These are phyloP conservation scores for Phytophthora pseudosyringae DNA, from an alignment of 352 stramenopile species.

Conservation along the genomic window DNA sequence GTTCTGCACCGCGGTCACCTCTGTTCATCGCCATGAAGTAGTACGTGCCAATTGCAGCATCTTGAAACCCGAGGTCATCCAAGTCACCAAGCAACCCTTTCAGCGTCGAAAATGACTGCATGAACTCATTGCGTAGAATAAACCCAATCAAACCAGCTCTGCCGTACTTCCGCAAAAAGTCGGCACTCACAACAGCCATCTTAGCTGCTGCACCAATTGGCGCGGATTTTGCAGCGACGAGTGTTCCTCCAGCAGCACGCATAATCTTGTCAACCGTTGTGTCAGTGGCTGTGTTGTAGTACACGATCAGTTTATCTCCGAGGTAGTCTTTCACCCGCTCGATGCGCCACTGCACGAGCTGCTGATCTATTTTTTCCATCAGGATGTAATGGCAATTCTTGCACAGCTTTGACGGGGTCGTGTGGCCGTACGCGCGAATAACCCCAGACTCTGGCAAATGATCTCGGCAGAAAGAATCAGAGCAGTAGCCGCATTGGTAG, in stretches of 20 bases:
- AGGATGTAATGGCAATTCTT: constrained; percentile 76
- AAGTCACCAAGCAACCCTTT: constrained; percentile 83
- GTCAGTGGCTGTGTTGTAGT: constrained; percentile 82
- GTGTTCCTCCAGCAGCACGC: constrained; percentile 77
- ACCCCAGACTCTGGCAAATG: constrained; percentile 64
- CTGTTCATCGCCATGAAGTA: constrained; percentile 92
- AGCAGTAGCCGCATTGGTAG: constrained; percentile 86
- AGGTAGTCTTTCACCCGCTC: constrained; percentile 86
- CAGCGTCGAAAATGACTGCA: constrained; percentile 88
- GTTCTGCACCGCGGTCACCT: constrained; percentile 75
- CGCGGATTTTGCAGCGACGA: constrained; percentile 77
- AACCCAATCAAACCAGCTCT: constrained; percentile 80
- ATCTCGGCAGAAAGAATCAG: constrained; percentile 79
- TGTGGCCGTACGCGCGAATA: constrained; percentile 75
- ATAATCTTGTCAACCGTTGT: constrained; percentile 88
- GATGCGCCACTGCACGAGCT: constrained; percentile 80
- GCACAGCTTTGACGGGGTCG: constrained; percentile 65
- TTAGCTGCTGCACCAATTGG: constrained; percentile 84
- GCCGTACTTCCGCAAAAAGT: constrained; percentile 88
- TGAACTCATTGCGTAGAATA: constrained; percentile 89
- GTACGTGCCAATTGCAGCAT: constrained; percentile 85
- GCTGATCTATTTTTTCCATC: constrained; percentile 76
- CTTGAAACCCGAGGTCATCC: constrained; percentile 83
- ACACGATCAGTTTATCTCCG: constrained; percentile 62
- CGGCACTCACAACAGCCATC: constrained; percentile 84